Evolutionary conservation across 148 eudicot species (phyloP).

Genomic region (Rhododendron simsii): DNA sequence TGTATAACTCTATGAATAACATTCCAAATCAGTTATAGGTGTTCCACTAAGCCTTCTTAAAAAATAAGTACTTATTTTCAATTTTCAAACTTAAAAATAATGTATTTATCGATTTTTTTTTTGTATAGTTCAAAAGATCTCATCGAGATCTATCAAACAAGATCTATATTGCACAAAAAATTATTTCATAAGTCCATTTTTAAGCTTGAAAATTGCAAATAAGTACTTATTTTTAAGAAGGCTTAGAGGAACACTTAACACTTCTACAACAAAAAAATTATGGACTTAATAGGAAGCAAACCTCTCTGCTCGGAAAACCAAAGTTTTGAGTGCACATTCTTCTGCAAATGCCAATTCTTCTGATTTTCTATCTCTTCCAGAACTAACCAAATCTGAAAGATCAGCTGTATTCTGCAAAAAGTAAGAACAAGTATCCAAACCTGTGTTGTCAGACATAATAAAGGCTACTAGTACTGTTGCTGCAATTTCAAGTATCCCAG

Average conservation of each 20-base stretch:
- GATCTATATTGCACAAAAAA: too few species aligned
- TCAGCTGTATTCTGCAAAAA: slow-evolving; percentile 74
- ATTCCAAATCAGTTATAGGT: background rate
- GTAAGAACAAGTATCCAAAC: slow-evolving; percentile 15
- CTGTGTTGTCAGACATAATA: background rate
- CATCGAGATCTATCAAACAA: too few species aligned
- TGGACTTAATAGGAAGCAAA: slow-evolving; percentile 21
- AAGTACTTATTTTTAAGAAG: too few species aligned
- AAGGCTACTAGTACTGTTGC: background rate
- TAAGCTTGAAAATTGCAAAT: too few species aligned
- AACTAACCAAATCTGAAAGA: slow-evolving; percentile 84
- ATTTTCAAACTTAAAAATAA: too few species aligned
- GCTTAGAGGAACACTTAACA: too few species aligned
- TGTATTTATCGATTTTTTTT: too few species aligned
- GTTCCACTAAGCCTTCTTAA: too few species aligned
- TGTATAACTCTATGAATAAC: background rate
- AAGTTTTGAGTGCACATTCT: slow-evolving; percentile 68
- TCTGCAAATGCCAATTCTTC: slow-evolving; percentile 73
- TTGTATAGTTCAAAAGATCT: too few species aligned
- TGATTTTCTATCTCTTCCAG: slow-evolving; percentile 85
- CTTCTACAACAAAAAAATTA: background rate
- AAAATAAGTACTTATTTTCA: too few species aligned
- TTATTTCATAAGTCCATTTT: too few species aligned
- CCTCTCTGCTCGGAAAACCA: slow-evolving; percentile 85
- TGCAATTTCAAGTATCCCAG: slow-evolving; percentile 1